phyloP scores from a whole-genome alignment of 306 rosid genomes.

The Erythrophleum fordii region DNA sequence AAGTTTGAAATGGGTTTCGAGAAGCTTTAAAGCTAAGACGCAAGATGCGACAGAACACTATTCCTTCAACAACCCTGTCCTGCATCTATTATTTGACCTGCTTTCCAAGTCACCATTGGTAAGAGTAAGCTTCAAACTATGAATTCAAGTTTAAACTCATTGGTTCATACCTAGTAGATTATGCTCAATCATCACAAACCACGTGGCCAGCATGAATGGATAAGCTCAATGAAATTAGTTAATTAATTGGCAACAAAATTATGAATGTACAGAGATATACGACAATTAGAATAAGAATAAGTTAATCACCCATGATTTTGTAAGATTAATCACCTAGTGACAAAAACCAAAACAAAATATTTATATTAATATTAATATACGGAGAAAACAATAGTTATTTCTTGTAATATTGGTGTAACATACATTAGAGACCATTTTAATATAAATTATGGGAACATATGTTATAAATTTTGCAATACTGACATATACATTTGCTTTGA shows the following conservation, averaged over 20 bases:
- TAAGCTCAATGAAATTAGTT: not conserved
- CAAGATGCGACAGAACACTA: not conserved
- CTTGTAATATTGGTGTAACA: too few species aligned
- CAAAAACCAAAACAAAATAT: too few species aligned
- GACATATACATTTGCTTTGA: too few species aligned
- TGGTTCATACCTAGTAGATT: not conserved
- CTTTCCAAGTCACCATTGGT: not conserved
- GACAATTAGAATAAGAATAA: not conserved
- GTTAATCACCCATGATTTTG: not conserved
- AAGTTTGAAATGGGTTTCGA: not conserved
- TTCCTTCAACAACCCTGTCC: not conserved
- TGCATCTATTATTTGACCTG: not conserved
- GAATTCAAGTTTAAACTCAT: not conserved
- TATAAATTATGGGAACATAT: too few species aligned
- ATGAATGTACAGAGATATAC: not conserved
- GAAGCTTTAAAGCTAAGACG: not conserved
- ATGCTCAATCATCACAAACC: not conserved
- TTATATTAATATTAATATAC: too few species aligned
- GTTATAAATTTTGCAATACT: too few species aligned
- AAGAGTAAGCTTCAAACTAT: not conserved
- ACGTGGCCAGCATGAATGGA: slow-evolving; percentile 2
- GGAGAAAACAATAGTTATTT: too few species aligned
- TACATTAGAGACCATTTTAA: too few species aligned
- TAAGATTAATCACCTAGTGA: too few species aligned
- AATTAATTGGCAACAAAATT: not conserved